Evolutionary conservation across 805 yeast genomes (phyloP).

Genomic region (Wickerhamiella galacta): DNA sequence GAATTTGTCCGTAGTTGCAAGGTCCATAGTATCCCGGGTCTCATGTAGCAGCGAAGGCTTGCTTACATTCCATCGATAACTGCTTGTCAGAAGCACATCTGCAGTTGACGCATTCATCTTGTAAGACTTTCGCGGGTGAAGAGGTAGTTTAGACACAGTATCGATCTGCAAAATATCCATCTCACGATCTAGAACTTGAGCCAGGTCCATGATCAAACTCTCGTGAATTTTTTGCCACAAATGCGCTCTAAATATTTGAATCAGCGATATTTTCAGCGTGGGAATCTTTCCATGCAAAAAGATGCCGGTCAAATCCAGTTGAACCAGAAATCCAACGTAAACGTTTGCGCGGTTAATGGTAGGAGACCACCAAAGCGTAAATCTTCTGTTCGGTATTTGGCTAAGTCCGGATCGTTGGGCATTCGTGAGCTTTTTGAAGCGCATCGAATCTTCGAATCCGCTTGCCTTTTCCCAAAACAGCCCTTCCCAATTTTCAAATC

Average conservation of each 20-base stretch:
- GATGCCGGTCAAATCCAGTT: constrained; percentile 88
- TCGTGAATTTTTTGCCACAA: constrained; percentile 99
- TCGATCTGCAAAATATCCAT: constrained; percentile 70
- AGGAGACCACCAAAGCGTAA: constrained; percentile 99
- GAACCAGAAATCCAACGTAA: constrained; percentile 93
- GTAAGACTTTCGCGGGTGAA: constrained; percentile 94
- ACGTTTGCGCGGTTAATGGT: constrained; percentile 96
- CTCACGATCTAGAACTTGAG: constrained; percentile 83
- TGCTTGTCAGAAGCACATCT: constrained; percentile 61
- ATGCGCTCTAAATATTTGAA: constrained; percentile 94
- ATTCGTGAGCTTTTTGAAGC: constrained; percentile 84
- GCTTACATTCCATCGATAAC: constrained; percentile 62
- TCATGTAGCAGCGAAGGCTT: constrained; percentile 68
- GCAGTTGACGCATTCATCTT: constrained; percentile 94
- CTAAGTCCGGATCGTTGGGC: constrained; percentile 96
- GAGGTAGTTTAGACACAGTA: constrained; percentile 73
- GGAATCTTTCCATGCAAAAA: constrained; percentile 97
- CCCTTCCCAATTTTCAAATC: constrained; percentile 97
- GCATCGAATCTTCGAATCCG: constrained; percentile 92
- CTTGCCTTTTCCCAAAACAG: constrained; percentile 96
- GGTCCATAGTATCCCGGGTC: constrained; percentile 44
- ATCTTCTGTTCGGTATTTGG: constrained; percentile 93
- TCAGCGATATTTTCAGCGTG: constrained; percentile 82
- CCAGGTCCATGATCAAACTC: constrained; percentile 78
- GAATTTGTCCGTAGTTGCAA: constrained; percentile 43